These are phyloP conservation scores for Talaromyces amestolkiae DNA, from an alignment of 2,329 filamentous ascomycete species.

Conservation along the genomic window DNA sequence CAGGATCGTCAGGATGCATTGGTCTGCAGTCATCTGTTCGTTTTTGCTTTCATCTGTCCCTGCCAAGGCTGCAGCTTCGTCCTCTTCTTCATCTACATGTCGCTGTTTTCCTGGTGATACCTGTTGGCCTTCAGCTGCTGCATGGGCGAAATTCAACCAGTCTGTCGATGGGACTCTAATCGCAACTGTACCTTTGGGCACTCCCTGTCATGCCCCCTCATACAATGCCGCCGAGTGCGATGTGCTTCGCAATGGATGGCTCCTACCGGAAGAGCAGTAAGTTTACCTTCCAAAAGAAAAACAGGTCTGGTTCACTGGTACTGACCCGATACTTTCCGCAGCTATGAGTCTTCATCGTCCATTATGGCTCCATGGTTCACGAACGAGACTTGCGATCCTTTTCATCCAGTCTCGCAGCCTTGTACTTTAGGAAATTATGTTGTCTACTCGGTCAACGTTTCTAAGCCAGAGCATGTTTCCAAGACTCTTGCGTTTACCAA, in stretches of 20 bases:
- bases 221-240: slow-evolving; percentile 5
- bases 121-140: slow-evolving; percentile 39
- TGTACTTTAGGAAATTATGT: slow-evolving; percentile 33
- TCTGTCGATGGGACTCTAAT: slow-evolving; percentile 39
- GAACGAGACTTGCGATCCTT: slow-evolving; percentile 35
- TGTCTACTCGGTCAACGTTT: slow-evolving; percentile 37
- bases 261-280: slow-evolving; percentile 6
- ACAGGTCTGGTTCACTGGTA: no score
- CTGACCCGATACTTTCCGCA: background rate
- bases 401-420: slow-evolving; percentile 24
- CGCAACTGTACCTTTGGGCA: slow-evolving; percentile 32
- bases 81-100: background rate
- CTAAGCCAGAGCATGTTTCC: slow-evolving; percentile 14
- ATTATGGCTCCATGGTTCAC: slow-evolving; percentile 34
- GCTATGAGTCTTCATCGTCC: slow-evolving; percentile 28
- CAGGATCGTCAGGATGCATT: background rate
- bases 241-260: slow-evolving; percentile 5
- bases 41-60: background rate
- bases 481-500: slow-evolving; percentile 12
- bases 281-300: background rate
- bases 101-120: slow-evolving; percentile 29
- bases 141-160: slow-evolving; percentile 39
- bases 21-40: background rate
- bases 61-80: background rate
- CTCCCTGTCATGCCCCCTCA: slow-evolving; percentile 30